Evolutionary conservation across 2,329 filamentous ascomycete species (phyloP), one percentile per base, ranked within the genome.

Genomic region (Fusarium citri): DNA sequence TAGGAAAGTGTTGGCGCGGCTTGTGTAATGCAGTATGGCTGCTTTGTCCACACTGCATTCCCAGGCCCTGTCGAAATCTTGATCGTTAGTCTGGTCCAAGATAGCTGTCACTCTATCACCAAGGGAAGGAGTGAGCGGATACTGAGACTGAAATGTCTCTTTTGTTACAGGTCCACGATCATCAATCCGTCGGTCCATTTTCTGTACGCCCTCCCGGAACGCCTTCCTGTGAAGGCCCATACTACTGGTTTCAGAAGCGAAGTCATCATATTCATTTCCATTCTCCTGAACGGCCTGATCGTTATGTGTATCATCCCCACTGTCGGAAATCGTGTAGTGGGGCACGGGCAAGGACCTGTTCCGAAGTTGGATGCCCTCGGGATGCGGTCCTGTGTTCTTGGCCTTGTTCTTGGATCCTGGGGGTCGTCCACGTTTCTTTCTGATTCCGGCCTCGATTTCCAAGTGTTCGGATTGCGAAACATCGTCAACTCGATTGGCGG

Each of bases 361-460:
- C 8, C 9, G 57, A 2, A 9, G 40, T 14, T 14, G 31, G 6
- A 23, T 23, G 23, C 5, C 23, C 6, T 23, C 23, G 23, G 23
- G 23, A 23, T 23, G 23, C 23, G 5, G 23, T 23, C 5, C 23
- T 7, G 7, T 40, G 10, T 5, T 4, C 4, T 30, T 40, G 9
- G 41, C 10, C 20, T 47, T 59, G 15, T 58, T 59, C 18, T 47
- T 58, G 5, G 41, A 59, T 1, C 56, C 56, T 11, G 8, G 20
- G 5, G 53, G 53, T 3, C 53, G 45, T 0, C 41, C 41, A 23
- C 23, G 25, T 28, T 16, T 51, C 23, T 25, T 40, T 8, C 7
- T 40, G 1, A 4, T 8, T 3, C 12, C 6, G 14, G 30, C 3
- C 12, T n/a, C 12, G 9, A 3, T 6, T n/a, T 10, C 12, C 23